Percentiles rank a stretch among this genome's conserved stretches.
Conservation (phyloP, 2,329 filamentous ascomycete species). For the Fusarium lateritium region DNA sequence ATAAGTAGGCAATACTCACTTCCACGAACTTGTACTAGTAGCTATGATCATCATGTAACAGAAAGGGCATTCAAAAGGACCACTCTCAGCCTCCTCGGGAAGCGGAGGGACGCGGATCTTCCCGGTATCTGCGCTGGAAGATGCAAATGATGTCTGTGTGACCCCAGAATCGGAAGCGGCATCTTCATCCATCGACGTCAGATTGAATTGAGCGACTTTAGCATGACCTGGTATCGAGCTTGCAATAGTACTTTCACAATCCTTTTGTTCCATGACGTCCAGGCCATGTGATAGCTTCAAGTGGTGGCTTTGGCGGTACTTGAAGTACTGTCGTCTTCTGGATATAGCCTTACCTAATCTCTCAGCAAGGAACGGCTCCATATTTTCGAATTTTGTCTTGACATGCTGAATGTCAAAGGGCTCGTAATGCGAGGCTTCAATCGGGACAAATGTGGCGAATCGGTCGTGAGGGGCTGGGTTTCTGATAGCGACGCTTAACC, state of each 20-base stretch:
- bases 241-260: not conserved
- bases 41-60: not conserved
- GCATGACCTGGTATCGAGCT: not conserved
- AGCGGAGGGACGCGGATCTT: not conserved
- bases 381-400: not conserved
- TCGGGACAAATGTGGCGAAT: accelerated
- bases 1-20: not conserved
- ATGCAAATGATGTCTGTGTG: not conserved
- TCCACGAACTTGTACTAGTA: not conserved
- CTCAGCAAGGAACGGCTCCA: not conserved
- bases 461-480: slow-evolving; percentile 29
- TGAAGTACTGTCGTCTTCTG: slow-evolving; percentile 15
- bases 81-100: not conserved
- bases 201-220: not conserved
- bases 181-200: not conserved
- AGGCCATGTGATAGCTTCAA: not conserved
- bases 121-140: not conserved
- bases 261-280: not conserved
- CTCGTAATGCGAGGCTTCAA: not conserved
- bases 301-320: slow-evolving; percentile 7
- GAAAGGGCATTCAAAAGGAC: slow-evolving; percentile 3
- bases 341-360: slow-evolving; percentile 8
- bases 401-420: slow-evolving; percentile 21
- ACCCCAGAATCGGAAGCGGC: not conserved
- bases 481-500: not conserved